Percentiles rank a stretch among this genome's conserved stretches.
phyloP scores from a whole-genome alignment of 1,139 yeast species.

The Pneumocystis wakefieldiae region DNA sequence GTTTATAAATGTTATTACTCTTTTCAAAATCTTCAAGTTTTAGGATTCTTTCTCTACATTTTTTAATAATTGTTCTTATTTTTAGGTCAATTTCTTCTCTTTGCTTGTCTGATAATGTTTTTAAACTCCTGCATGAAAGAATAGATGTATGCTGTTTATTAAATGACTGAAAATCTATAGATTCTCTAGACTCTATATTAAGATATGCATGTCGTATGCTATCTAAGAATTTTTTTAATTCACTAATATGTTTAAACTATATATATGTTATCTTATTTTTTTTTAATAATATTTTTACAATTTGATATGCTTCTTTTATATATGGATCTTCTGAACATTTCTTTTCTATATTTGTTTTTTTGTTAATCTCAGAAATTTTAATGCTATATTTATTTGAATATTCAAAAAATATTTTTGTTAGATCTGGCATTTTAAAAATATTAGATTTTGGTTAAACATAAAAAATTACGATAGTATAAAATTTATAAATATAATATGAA shows the following conservation, averaged over 20 bases:
- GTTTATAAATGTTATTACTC: constrained; percentile 13
- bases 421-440: not conserved
- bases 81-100: constrained; percentile 31
- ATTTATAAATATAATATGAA: not conserved
- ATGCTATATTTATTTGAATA: not conserved
- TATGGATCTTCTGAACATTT: not conserved
- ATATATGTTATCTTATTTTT: not conserved
- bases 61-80: constrained; percentile 25
- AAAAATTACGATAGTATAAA: not conserved
- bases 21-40: constrained; percentile 25
- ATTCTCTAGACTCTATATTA: not conserved
- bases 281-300: not conserved
- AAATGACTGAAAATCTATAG: not conserved
- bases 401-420: not conserved
- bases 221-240: not conserved
- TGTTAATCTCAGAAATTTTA: not conserved
- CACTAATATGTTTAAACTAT: not conserved
- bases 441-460: not conserved
- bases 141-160: not conserved
- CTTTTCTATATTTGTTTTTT: not conserved
- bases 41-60: constrained; percentile 23
- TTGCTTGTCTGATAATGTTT: constrained; percentile 24
- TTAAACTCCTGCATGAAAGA: not conserved
- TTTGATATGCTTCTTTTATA: not conserved
- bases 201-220: not conserved